phyloP scores from a whole-genome alignment of 768 basidiomycete species.

The Piloderma croceum region DNA sequence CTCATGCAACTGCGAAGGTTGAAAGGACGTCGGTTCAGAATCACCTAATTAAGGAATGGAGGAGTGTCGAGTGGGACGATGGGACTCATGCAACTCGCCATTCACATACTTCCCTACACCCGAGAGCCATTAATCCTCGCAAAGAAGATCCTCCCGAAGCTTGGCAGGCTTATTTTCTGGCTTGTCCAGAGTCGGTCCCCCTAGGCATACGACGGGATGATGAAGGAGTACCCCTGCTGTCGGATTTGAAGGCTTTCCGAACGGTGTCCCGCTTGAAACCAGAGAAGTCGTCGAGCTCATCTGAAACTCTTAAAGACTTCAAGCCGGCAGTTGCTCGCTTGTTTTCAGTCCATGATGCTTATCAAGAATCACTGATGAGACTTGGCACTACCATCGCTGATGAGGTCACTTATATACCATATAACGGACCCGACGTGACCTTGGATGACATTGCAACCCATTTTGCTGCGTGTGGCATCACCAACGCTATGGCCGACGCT shows the following conservation, averaged over 20 bases:
- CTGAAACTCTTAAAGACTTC: too few relatives aligned
- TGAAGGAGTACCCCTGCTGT: constrained; percentile 31
- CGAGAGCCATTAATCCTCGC: constrained; percentile 36
- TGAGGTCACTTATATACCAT: constrained; percentile 25
- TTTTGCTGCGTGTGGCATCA: background rate
- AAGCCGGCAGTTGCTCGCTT: too few relatives aligned
- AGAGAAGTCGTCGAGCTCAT: constrained; percentile 26
- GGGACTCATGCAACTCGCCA: constrained; percentile 17
- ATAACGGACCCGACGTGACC: constrained; percentile 10
- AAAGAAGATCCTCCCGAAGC: constrained; percentile 41
- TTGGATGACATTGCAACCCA: background rate
- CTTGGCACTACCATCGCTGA: constrained; percentile 31
- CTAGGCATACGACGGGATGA: constrained; percentile 40
- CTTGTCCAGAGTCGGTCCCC: constrained; percentile 41
- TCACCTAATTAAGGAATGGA: constrained; percentile 38
- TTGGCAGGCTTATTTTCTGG: constrained; percentile 41
- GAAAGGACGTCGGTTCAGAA: constrained; percentile 40
- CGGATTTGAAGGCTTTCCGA: constrained; percentile 42
- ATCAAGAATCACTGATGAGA: constrained; percentile 32
- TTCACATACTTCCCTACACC: constrained; percentile 5
- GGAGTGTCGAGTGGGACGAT: constrained; percentile 30
- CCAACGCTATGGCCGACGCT: too few relatives aligned
- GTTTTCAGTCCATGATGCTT: constrained; percentile 36
- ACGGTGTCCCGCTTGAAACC: constrained; percentile 45
- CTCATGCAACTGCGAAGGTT: constrained; percentile 39